Base-by-base conservation (phyloP, 495 filamentous ascomycete genomes). In the Talaromyces nanjingensis region DNA sequence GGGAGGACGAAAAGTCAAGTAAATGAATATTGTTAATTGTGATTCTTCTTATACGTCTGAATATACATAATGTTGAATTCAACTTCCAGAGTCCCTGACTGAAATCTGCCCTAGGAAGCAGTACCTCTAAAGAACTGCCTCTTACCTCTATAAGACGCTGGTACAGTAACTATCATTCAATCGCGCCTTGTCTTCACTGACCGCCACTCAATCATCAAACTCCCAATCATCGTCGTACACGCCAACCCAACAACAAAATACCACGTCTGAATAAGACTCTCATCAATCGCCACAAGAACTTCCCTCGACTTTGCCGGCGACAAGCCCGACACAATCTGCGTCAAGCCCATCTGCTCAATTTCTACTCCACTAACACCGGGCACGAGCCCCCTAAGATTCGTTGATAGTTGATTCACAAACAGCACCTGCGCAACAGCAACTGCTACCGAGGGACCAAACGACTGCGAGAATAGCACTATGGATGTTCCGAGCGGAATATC, bases 381-480 rank as follows among this genome's bases (percentile, higher is more conserved):
- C 5, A 76, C 71, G 2, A 86, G 66, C n/a, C 60, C 61, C 0
- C 67, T 49, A 1, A 84, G 68, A 63, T 74, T 71, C 0, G 70
- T 63, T 6, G 78, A 73, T n/a, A 87, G 75, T 25, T 79, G 67
- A 57, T 79, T 82, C 60, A 72, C 79, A 55, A 87, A 76, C 34
- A 86, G 74, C 20, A 77, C 76, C 69, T 85, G 81, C 0, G 82
- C 84, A 33, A 86, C 76, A 0, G 81, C 76, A 0, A 81, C 74
- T 54, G 86, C 85, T 1, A 89, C 73, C 7, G 82, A 82, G 37
- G 83, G 84, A 7, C 86, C 86, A 24, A 88, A 73, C 56, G 81
- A 81, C 73, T 88, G 86, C 2, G 78, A 75, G 68, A 88, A 87
- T 55, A 87, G 81, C 72, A 86, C 82, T 64, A 86, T 74, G 18